Percentiles rank a stretch among this genome's conserved stretches.
These are phyloP conservation scores for Apophysomyces trapeziformis DNA, from an alignment of 371 early-diverging fungal genomes.

Conservation along the genomic window DNA sequence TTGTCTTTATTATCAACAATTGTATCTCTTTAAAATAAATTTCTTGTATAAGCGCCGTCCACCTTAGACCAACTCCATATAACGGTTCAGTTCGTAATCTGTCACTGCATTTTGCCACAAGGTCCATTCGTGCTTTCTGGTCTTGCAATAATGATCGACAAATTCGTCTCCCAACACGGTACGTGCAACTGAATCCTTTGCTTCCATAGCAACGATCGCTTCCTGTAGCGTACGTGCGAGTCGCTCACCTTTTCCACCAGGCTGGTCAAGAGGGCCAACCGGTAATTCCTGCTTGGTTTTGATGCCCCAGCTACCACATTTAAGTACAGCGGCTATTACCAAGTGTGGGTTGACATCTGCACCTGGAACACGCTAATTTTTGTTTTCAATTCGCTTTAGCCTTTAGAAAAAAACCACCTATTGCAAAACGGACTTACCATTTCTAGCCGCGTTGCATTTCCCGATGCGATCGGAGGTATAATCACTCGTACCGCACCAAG, in stretches of 20 bases:
- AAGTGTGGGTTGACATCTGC: conserved; percentile 86
- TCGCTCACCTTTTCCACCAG: conserved; percentile 31
- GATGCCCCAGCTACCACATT: conserved; percentile 82
- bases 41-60: conserved; percentile 5
- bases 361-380: conserved; percentile 71
- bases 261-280: conserved; percentile 34
- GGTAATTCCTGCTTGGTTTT: conserved; percentile 60
- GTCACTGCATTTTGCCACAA: conserved; percentile 80
- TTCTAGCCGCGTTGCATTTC: conserved; percentile 73
- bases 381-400: not conserved
- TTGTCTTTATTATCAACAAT: not conserved
- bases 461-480: conserved; percentile 70
- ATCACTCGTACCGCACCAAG: conserved; percentile 80
- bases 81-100: conserved; percentile 75
- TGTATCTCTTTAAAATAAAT: not conserved
- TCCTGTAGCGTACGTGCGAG: conserved; percentile 73
- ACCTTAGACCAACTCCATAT: conserved; percentile 68
- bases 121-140: conserved; percentile 75
- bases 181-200: conserved; percentile 71
- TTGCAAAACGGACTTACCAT: conserved; percentile 42
- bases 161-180: conserved; percentile 79
- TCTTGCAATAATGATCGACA: conserved; percentile 78
- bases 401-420: conserved; percentile 7
- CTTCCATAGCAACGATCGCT: conserved; percentile 68
- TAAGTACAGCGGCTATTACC: conserved; percentile 77